Percentiles rank a stretch among this genome's conserved stretches.
These are phyloP conservation scores for Monosporascus cannonballus DNA, from an alignment of 2,329 filamentous ascomycete species.

Conservation along the genomic window DNA sequence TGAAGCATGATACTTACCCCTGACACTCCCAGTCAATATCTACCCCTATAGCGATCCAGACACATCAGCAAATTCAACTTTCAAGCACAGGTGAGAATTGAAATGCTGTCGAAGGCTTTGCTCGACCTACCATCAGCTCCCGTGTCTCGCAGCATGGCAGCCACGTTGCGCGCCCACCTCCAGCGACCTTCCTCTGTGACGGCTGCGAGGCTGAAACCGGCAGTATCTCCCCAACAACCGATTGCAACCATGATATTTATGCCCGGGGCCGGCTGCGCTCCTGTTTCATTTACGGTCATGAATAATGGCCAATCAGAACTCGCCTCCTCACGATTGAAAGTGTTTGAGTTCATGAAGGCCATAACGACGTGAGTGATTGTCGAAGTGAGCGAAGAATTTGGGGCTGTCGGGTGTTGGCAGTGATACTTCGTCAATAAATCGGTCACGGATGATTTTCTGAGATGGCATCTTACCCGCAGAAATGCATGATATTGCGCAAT, in stretches of 20 bases:
- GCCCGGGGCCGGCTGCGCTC: conserved; percentile 39
- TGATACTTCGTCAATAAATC: neutral
- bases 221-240: conserved; percentile 67
- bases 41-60: conserved; percentile 1
- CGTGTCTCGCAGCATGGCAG: neutral
- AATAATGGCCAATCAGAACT: conserved; percentile 42
- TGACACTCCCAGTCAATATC: conserved; percentile 64
- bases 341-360: conserved; percentile 40
- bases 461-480: conserved; percentile 7
- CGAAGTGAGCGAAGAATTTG: conserved; percentile 23
- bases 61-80: neutral
- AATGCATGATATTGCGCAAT: conserved; percentile 11
- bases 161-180: neutral
- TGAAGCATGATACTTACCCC: conserved; percentile 2
- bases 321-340: conserved; percentile 38
- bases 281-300: conserved; percentile 40
- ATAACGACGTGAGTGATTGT: conserved; percentile 47
- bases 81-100: neutral
- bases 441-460: neutral
- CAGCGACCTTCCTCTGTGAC: neutral
- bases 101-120: neutral
- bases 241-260: conserved; percentile 66
- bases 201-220: conserved; percentile 50
- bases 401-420: conserved; percentile 11
- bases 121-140: neutral